Conservation (phyloP, 2,329 filamentous ascomycete genomes). For the Fusarium sp. region DNA sequence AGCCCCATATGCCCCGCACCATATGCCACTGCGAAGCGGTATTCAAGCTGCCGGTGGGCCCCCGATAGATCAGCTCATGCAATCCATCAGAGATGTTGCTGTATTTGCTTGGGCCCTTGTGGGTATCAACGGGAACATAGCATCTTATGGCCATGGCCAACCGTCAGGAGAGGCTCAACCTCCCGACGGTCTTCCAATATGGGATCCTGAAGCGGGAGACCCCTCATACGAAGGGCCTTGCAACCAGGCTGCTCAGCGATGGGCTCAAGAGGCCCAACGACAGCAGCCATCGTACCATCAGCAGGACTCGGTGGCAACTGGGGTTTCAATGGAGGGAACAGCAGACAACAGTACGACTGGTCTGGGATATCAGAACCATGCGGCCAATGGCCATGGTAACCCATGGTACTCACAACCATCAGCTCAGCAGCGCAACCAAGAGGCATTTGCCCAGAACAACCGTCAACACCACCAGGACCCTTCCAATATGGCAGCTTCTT, state of each 20-base stretch:
- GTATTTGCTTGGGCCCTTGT: constrained; percentile 90
- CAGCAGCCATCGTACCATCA: neutral
- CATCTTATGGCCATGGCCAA: constrained; percentile 68
- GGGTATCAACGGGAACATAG: constrained; percentile 81
- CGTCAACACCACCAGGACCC: neutral
- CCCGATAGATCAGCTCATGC: constrained; percentile 73
- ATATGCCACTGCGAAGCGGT: constrained; percentile 56
- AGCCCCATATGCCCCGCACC: constrained; percentile 53
- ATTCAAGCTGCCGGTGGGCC: constrained; percentile 62
- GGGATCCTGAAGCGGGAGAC: constrained; percentile 34
- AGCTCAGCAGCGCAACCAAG: constrained; percentile 24
- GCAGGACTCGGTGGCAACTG: constrained; percentile 3
- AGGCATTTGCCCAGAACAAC: constrained; percentile 19
- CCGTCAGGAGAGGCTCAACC: constrained; percentile 72
- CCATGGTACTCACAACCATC: constrained; percentile 16
- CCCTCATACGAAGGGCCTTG: constrained; percentile 36
- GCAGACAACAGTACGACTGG: neutral
- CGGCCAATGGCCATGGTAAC: constrained; percentile 4
- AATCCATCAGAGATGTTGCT: constrained; percentile 82
- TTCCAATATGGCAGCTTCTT: neutral
- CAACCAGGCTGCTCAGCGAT: constrained; percentile 39
- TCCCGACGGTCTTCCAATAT: constrained; percentile 40
- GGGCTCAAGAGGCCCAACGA: constrained; percentile 18
- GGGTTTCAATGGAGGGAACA: neutral
- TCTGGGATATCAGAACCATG: constrained; percentile 5